phyloP scores from a whole-genome alignment of 2,329 filamentous ascomycete genomes.

The Calonectria crousiana region DNA sequence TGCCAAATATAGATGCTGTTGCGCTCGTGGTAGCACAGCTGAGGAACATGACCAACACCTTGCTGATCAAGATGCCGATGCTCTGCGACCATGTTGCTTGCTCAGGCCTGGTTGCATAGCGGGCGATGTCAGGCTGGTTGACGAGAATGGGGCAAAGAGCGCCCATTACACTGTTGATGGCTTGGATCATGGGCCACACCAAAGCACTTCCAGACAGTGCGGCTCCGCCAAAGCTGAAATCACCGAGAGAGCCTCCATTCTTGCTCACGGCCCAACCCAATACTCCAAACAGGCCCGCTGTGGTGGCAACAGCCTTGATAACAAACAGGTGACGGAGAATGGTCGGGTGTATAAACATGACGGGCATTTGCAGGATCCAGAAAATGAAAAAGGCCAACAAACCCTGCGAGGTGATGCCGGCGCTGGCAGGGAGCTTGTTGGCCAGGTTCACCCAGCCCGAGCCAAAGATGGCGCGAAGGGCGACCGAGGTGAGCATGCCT shows the following conservation, averaged over 20 bases:
- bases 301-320: not conserved
- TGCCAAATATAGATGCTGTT: conserved; percentile 49
- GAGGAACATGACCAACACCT: conserved; percentile 46
- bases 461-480: conserved; percentile 2
- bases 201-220: not conserved
- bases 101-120: conserved; percentile 48
- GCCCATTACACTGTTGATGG: conserved; percentile 54
- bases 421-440: not conserved
- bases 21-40: conserved; percentile 46
- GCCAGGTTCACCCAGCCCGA: not conserved
- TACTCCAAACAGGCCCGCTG: not conserved
- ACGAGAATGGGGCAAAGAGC: conserved; percentile 50
- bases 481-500: not conserved
- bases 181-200: conserved; percentile 2
- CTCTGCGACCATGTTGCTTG: conserved; percentile 49
- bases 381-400: conserved; percentile 4
- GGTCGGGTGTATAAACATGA: conserved; percentile 5
- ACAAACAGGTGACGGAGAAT: not conserved
- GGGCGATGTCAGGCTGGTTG: conserved; percentile 52
- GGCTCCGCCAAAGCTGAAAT: not conserved
- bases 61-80: conserved; percentile 38
- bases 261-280: not conserved
- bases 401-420: not conserved
- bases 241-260: not conserved
- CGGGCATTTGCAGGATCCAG: conserved; percentile 8